phyloP scores from a whole-genome alignment of 73 alveolate genomes.

The Paramecium tetraurelia region DNA sequence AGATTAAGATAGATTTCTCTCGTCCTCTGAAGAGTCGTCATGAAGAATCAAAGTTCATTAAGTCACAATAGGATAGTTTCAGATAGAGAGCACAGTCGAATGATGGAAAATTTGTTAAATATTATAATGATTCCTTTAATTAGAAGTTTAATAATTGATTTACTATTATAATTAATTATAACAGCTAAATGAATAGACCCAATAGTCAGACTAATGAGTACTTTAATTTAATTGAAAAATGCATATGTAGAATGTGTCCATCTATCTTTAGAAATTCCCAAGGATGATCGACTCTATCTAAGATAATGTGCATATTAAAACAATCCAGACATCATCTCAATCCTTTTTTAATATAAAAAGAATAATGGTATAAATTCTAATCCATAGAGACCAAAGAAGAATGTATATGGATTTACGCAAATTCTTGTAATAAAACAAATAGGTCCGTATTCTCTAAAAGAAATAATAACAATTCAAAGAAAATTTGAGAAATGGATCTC shows the following conservation, averaged over 20 bases:
- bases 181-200: constrained; percentile 5
- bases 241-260: neutral
- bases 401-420: neutral
- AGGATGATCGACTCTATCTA: constrained; percentile 15
- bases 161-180: neutral
- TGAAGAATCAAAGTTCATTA: neutral
- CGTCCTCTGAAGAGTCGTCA: neutral
- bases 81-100: neutral
- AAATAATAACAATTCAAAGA: neutral
- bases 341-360: neutral
- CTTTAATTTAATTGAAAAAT: constrained; percentile 9
- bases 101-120: neutral
- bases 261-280: neutral
- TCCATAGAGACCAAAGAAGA: neutral
- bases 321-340: neutral
- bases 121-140: neutral
- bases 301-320: neutral
- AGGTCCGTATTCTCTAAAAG: neutral
- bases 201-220: neutral
- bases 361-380: neutral
- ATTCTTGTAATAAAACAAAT: neutral
- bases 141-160: neutral
- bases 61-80: neutral
- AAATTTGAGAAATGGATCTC: neutral
- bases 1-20: neutral